phyloP scores from a whole-genome alignment of 192 early-diverging fungal genomes.

The Gorgonomyces haynaldii region DNA sequence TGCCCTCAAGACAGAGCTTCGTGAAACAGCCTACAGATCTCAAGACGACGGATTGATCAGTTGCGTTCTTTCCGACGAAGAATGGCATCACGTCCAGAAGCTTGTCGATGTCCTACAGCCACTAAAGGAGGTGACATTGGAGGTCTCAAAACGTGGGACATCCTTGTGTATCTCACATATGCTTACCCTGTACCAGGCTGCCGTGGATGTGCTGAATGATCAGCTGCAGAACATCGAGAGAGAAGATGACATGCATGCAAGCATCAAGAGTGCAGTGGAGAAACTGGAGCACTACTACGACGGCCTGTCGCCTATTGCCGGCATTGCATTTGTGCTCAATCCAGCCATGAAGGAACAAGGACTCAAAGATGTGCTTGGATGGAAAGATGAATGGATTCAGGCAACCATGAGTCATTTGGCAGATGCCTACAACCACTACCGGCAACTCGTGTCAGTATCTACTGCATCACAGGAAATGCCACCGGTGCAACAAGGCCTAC shows the following conservation, averaged over 20 bases:
- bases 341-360: not conserved
- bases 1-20: not conserved
- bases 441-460: no score
- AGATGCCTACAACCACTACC: not conserved
- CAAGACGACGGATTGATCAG: not conserved
- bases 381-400: not conserved
- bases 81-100: not conserved
- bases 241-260: constrained; percentile 2
- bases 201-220: no score
- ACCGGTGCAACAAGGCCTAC: no score
- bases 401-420: not conserved
- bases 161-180: not conserved
- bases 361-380: constrained; percentile 1
- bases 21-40: not conserved
- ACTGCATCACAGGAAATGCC: no score
- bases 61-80: not conserved
- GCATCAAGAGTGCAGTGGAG: not conserved
- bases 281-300: constrained; percentile 5
- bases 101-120: not conserved
- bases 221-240: no score
- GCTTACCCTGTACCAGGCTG: no score
- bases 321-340: not conserved
- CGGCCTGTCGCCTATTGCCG: not conserved
- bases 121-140: not conserved
- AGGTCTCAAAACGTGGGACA: not conserved